Evolutionary conservation across 108 stramenopile species (phyloP).

Genomic region (Skeletonema tropicum): DNA sequence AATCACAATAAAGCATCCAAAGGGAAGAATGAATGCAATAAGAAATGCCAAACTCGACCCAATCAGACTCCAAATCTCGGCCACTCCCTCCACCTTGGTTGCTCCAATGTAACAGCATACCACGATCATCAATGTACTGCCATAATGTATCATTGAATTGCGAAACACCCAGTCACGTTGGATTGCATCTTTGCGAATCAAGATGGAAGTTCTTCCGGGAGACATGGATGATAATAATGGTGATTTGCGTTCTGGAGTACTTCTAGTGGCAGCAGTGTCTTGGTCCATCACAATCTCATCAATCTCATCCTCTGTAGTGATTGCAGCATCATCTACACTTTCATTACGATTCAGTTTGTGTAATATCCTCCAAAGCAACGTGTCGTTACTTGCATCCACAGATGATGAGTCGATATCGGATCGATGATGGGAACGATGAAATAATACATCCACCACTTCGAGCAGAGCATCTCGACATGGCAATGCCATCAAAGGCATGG

Average conservation of each 20-base stretch:
- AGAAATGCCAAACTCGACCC: slow-evolving; percentile 77
- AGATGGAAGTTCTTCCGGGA: slow-evolving; percentile 8
- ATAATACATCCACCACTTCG: slow-evolving; percentile 46
- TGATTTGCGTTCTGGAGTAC: slow-evolving; percentile 2
- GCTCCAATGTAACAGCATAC: slow-evolving; percentile 61
- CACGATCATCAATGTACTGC: slow-evolving; percentile 59
- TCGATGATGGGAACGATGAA: slow-evolving; percentile 40
- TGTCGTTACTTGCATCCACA: neutral
- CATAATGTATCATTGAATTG: slow-evolving; percentile 52
- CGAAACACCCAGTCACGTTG: slow-evolving; percentile 37
- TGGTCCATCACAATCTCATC: slow-evolving; percentile 7
- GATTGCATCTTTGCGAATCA: slow-evolving; percentile 31
- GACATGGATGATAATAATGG: neutral
- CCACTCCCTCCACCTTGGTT: slow-evolving; percentile 69
- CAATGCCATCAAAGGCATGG: slow-evolving; percentile 69
- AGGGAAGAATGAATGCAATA: slow-evolving; percentile 78
- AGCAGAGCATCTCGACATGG: slow-evolving; percentile 74
- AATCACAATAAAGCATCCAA: slow-evolving; percentile 44
- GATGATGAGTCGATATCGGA: neutral
- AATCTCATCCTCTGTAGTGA: slow-evolving; percentile 37
- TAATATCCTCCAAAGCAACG: slow-evolving; percentile 27
- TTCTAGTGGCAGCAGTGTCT: neutral
- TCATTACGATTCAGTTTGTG: slow-evolving; percentile 20
- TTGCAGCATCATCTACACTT: slow-evolving; percentile 11
- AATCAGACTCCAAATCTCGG: slow-evolving; percentile 73